Percentiles rank a stretch among this genome's conserved stretches.
phyloP scores from a whole-genome alignment of 345 rosid species.

The Aurinia saxatilis region DNA sequence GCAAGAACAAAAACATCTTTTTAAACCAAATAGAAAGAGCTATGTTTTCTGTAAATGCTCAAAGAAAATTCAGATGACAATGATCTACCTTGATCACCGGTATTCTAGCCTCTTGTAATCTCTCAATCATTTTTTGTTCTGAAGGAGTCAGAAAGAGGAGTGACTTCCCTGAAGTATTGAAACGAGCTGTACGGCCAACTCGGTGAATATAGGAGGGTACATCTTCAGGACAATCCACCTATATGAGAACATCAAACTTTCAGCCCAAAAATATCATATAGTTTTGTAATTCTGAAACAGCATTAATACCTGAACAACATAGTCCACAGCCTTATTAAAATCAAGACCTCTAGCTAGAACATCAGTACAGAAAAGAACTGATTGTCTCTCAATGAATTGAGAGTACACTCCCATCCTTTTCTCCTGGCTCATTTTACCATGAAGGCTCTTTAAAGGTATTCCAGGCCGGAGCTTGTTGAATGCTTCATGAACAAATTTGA shows the following conservation, averaged over 20 bases:
- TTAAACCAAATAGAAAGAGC: not conserved
- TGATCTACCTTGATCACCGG: constrained; percentile 71
- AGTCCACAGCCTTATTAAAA: constrained; percentile 86
- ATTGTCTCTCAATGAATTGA: constrained; percentile 67
- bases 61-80: not conserved
- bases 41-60: not conserved
- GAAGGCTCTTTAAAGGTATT: constrained; percentile 84
- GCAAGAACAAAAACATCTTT: constrained; percentile 14
- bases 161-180: constrained; percentile 62
- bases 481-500: constrained; percentile 85
- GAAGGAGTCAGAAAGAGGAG: constrained; percentile 82
- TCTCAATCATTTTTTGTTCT: constrained; percentile 88
- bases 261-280: not conserved
- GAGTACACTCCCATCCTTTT: constrained; percentile 75
- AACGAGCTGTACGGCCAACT: constrained; percentile 97
- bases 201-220: constrained; percentile 91
- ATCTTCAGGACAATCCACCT: constrained; percentile 97
- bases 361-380: constrained; percentile 88
- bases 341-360: constrained; percentile 97
- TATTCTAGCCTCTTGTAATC: constrained; percentile 62
- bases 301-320: constrained; percentile 83
- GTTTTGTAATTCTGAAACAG: not conserved
- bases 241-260: constrained; percentile 11
- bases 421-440: constrained; percentile 96
- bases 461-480: constrained; percentile 96